Percentiles rank a stretch among this genome's conserved stretches.
Conservation (phyloP, 805 yeast genomes). For the Schwanniomyces pseudopolymorphus region DNA sequence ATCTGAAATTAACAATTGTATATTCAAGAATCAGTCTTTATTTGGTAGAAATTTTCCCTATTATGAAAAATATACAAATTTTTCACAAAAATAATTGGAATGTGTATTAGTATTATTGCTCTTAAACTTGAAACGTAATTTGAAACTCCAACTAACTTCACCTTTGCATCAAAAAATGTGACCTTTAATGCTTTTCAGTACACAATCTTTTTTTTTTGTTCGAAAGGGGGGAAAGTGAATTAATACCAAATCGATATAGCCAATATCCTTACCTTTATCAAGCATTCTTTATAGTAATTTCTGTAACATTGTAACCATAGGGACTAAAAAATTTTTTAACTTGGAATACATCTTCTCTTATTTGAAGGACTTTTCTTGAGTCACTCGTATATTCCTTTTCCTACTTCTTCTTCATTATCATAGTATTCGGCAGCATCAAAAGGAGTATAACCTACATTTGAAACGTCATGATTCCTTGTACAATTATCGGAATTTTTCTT, state of each 20-base stretch:
- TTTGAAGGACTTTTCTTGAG: conserved; percentile 31
- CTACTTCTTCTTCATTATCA: conserved; percentile 66
- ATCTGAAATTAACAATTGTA: no score
- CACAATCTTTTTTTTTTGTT: conserved; percentile 44
- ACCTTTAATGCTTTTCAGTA: conserved; percentile 59
- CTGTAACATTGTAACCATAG: conserved; percentile 59
- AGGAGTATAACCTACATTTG: conserved; percentile 65
- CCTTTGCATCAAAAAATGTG: conserved; percentile 48
- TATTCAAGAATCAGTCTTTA: no score
- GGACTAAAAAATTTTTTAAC: conserved; percentile 76
- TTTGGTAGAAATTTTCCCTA: no score
- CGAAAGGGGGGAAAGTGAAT: conserved; percentile 56
- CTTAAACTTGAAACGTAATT: no score
- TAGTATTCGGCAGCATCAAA: conserved; percentile 76
- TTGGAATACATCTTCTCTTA: conserved; percentile 35
- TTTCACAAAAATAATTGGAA: no score
- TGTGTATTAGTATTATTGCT: no score
- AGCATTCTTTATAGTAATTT: conserved; percentile 52
- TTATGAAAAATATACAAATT: no score
- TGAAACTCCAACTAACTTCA: conserved; percentile 61
- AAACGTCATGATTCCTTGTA: conserved; percentile 53
- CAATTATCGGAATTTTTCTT: conserved; percentile 43
- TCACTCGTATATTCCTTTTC: conserved; percentile 55
- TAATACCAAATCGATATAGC: conserved; percentile 71
- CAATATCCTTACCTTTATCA: conserved; percentile 47